phyloP scores from a whole-genome alignment of 768 basidiomycete genomes.

The Kwoniella dejecticola region DNA sequence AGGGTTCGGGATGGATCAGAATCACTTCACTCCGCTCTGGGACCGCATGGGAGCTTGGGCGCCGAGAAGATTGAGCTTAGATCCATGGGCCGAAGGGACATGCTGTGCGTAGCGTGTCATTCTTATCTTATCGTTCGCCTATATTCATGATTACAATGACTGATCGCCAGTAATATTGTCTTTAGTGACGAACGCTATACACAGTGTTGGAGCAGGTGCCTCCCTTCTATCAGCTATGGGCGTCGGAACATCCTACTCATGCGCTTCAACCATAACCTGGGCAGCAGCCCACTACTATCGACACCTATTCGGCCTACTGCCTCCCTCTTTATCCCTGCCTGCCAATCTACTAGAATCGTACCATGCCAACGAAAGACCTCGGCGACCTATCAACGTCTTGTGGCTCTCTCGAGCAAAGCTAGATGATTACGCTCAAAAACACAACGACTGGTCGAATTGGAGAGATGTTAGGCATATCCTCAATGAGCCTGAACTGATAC shows the following conservation, averaged over 20 bases:
- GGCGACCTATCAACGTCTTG: conserved; percentile 44
- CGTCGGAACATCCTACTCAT: conserved; percentile 33
- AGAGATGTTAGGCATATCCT: conserved; percentile 48
- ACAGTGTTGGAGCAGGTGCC: conserved; percentile 50
- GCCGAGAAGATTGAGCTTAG: conserved; percentile 42
- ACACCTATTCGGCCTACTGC: conserved; percentile 46
- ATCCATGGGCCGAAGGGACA: conserved; percentile 42
- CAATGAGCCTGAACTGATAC: conserved; percentile 46
- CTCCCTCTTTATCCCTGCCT: conserved; percentile 17
- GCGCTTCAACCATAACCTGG: conserved; percentile 50
- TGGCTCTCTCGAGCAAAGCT: conserved; percentile 50
- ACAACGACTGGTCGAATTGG: conserved; percentile 49
- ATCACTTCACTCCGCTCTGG: conserved; percentile 51
- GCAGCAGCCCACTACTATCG: conserved; percentile 51
- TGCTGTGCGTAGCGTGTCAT: conserved; percentile 52
- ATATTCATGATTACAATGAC: neutral
- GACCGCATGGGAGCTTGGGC: conserved; percentile 51
- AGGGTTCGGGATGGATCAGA: conserved; percentile 44
- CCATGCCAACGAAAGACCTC: conserved; percentile 9
- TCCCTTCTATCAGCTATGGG: conserved; percentile 49
- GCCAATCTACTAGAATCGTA: conserved; percentile 4
- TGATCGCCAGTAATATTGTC: neutral
- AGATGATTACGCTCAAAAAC: conserved; percentile 38
- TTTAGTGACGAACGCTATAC: conserved; percentile 47
- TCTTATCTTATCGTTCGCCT: too few relatives aligned